These are phyloP conservation scores for Verticillium nonalfalfae DNA, from an alignment of 2,329 filamentous ascomycete species.

Conservation along the genomic window DNA sequence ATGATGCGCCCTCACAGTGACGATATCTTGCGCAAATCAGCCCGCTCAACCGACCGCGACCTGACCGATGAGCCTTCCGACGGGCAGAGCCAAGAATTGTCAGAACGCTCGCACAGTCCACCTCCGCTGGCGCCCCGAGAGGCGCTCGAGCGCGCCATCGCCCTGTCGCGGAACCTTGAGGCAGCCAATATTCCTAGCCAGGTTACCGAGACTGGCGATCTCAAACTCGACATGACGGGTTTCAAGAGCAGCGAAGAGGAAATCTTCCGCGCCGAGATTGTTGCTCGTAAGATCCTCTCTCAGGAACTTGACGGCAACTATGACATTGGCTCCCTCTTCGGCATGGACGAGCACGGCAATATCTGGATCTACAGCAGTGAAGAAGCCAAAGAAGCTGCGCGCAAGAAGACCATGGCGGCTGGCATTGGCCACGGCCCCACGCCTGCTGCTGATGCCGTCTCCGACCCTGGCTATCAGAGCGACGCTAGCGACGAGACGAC, in stretches of 20 bases:
- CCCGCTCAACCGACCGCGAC: conserved; percentile 28
- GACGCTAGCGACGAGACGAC: conserved; percentile 64
- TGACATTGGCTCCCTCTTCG: conserved; percentile 91
- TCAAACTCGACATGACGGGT: conserved; percentile 97
- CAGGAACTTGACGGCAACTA: conserved; percentile 94
- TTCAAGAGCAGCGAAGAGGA: conserved; percentile 95
- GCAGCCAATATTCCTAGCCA: conserved; percentile 88
- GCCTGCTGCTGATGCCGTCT: conserved; percentile 68
- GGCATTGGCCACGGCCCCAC: conserved; percentile 27
- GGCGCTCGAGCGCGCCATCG: conserved; percentile 75
- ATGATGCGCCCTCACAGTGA: conserved; percentile 46
- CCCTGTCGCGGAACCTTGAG: conserved; percentile 80
- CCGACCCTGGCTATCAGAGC: conserved; percentile 92
- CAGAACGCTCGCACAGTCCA: conserved; percentile 67
- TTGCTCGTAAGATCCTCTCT: conserved; percentile 84
- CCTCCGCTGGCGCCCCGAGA: conserved; percentile 66
- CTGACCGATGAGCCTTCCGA: conserved; percentile 29
- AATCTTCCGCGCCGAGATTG: conserved; percentile 82
- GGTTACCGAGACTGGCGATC: conserved; percentile 85
- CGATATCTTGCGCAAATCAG: conserved; percentile 42
- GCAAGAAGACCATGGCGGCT: conserved; percentile 52
- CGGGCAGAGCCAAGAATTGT: conserved; percentile 28
- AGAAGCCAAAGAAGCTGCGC: conserved; percentile 86
- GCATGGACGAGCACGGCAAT: conserved; percentile 91
- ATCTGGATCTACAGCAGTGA: conserved; percentile 99